Percentiles rank a stretch among this genome's conserved stretches.
These are phyloP conservation scores for Starmera amethionina DNA, from an alignment of 805 yeast species.

Conservation along the genomic window DNA sequence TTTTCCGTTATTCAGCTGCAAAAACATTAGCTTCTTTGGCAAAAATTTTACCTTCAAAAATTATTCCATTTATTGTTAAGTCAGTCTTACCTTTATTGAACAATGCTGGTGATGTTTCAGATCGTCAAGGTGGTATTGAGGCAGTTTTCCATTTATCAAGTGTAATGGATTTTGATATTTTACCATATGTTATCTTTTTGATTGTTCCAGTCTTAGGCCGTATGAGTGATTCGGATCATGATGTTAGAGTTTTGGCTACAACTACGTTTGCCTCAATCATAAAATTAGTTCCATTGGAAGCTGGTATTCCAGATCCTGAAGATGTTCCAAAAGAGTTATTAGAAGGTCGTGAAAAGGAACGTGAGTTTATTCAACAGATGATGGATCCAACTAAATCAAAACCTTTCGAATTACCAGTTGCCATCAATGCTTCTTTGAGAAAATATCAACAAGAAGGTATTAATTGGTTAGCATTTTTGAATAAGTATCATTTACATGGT, in stretches of 20 bases:
- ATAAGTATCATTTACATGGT: constrained; percentile 93
- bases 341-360: constrained; percentile 84
- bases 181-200: constrained; percentile 91
- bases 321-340: constrained; percentile 80
- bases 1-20: constrained; percentile 83
- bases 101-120: constrained; percentile 58
- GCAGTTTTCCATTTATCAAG: constrained; percentile 76
- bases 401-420: constrained; percentile 81
- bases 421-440: constrained; percentile 86
- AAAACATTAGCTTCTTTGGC: constrained; percentile 80
- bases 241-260: constrained; percentile 84
- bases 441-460: constrained; percentile 98
- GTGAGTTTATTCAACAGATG: constrained; percentile 94
- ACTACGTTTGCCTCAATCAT: constrained; percentile 95
- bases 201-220: constrained; percentile 95
- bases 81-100: constrained; percentile 69
- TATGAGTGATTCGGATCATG: constrained; percentile 91
- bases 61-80: constrained; percentile 74
- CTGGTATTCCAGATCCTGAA: constrained; percentile 92
- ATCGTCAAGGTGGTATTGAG: constrained; percentile 92
- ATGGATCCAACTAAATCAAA: constrained; percentile 91
- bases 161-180: constrained; percentile 78
- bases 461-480: constrained; percentile 93
- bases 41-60: constrained; percentile 52
- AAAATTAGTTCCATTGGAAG: constrained; percentile 91